Conservation (phyloP, 23 red algal genomes). For the Gracilaria domingensis region DNA sequence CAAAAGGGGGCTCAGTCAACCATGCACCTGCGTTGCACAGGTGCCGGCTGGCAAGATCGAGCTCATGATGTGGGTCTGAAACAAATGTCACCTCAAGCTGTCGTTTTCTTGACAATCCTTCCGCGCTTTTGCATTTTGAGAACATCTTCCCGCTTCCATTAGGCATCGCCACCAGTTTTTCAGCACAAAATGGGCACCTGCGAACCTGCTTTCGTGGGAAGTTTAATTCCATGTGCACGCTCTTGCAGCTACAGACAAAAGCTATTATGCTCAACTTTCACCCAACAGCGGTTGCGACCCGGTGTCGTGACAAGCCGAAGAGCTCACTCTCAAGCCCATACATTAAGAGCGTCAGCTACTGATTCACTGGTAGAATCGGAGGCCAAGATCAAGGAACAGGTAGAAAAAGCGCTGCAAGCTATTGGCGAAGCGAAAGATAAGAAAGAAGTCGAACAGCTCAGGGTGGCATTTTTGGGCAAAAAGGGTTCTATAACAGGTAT, state of each 20-base stretch:
- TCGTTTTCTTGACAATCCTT: not conserved
- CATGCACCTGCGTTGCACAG: not conserved
- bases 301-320: not conserved
- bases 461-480: constrained; percentile 77
- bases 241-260: not conserved
- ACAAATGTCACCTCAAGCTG: not conserved
- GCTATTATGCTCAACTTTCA: constrained; percentile 16
- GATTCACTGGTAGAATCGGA: constrained; percentile 21
- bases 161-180: not conserved
- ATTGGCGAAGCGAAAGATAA: constrained; percentile 42
- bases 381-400: constrained; percentile 3
- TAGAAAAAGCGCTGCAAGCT: constrained; percentile 45
- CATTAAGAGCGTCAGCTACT: not conserved
- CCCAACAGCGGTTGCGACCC: not conserved
- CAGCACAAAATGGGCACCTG: not conserved
- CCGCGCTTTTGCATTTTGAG: not conserved
- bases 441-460: constrained; percentile 51
- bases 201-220: not conserved
- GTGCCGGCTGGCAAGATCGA: not conserved
- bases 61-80: not conserved
- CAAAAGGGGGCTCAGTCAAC: not conserved
- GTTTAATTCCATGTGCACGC: not conserved
- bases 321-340: not conserved
- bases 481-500: constrained; percentile 77
- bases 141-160: not conserved